Evolutionary conservation across 2,329 filamentous ascomycete species (phyloP).

Genomic region (Torrubiella hemipterigena): DNA sequence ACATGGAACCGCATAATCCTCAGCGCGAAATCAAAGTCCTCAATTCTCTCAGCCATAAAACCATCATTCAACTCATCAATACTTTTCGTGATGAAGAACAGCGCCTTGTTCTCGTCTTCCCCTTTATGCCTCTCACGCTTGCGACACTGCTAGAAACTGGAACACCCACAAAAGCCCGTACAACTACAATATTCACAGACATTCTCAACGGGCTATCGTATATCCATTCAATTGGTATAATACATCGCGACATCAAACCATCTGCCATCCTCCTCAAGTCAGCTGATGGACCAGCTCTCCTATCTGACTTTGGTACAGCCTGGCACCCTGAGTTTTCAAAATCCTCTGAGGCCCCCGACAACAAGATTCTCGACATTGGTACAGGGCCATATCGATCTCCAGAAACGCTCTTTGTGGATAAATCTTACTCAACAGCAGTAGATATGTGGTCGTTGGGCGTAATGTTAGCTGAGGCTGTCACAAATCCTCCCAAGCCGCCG

Average conservation of each 20-base stretch:
- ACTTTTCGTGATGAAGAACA: slow-evolving; percentile 61
- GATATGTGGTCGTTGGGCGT: slow-evolving; percentile 88
- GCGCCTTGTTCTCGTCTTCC: slow-evolving; percentile 70
- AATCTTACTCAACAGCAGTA: slow-evolving; percentile 55
- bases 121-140: slow-evolving; percentile 67
- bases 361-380: slow-evolving; percentile 85
- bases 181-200: slow-evolving; percentile 43
- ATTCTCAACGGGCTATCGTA: slow-evolving; percentile 59
- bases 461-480: slow-evolving; percentile 66
- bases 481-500: slow-evolving; percentile 43
- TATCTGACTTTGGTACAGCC: slow-evolving; percentile 87
- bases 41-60: slow-evolving; percentile 37
- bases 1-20: slow-evolving; percentile 73
- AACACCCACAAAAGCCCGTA: slow-evolving; percentile 17
- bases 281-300: slow-evolving; percentile 56
- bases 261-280: slow-evolving; percentile 70
- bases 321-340: slow-evolving; percentile 56
- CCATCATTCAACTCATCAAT: slow-evolving; percentile 56
- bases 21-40: slow-evolving; percentile 70
- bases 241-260: slow-evolving; percentile 91
- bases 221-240: slow-evolving; percentile 63
- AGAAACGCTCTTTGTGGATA: slow-evolving; percentile 79
- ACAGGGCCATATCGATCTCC: slow-evolving; percentile 86
- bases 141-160: slow-evolving; percentile 48
- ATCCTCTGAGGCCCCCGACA: slow-evolving; percentile 50